Percentiles rank a stretch among this genome's conserved stretches.
Evolutionary conservation across 345 rosid species (phyloP).

Genomic region (Syzygium grande): DNA sequence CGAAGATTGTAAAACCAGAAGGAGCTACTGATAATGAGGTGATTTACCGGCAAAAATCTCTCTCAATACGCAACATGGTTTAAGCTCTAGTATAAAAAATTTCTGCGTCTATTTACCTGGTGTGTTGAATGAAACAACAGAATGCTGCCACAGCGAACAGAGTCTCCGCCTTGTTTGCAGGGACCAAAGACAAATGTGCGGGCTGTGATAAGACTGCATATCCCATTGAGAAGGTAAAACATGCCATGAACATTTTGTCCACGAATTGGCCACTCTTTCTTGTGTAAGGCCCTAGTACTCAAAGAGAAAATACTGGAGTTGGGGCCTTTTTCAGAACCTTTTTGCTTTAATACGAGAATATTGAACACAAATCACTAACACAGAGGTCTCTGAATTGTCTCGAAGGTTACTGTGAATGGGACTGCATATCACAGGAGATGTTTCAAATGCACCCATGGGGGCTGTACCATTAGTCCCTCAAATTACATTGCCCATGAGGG

Average conservation of each 20-base stretch:
- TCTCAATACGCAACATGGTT: background rate
- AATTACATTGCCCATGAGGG: slow-evolving; percentile 62
- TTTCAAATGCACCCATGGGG: slow-evolving; percentile 56
- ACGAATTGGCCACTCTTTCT: background rate
- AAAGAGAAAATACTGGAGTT: background rate
- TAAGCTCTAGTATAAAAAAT: background rate
- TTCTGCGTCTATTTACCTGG: background rate
- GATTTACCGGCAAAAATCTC: background rate
- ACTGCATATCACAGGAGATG: slow-evolving; percentile 46
- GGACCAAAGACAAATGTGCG: slow-evolving; percentile 49
- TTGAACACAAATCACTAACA: background rate
- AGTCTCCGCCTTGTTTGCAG: slow-evolving; percentile 35
- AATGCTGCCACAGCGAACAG: slow-evolving; percentile 16
- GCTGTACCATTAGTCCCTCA: slow-evolving; percentile 58
- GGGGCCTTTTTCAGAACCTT: background rate
- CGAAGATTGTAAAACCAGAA: slow-evolving; percentile 48
- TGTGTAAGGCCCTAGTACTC: background rate
- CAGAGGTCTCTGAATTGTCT: background rate
- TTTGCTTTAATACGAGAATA: background rate
- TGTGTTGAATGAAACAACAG: background rate
- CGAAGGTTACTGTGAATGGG: slow-evolving; percentile 48
- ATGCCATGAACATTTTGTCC: background rate
- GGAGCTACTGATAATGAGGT: slow-evolving; percentile 39
- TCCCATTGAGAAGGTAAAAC: slow-evolving; percentile 50
- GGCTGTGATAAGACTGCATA: slow-evolving; percentile 43